A percentile compares a stretch with the other conserved stretches of the same genome.
Evolutionary conservation across 805 yeast species (phyloP).

Genomic region (Kazachstania taianensis): DNA sequence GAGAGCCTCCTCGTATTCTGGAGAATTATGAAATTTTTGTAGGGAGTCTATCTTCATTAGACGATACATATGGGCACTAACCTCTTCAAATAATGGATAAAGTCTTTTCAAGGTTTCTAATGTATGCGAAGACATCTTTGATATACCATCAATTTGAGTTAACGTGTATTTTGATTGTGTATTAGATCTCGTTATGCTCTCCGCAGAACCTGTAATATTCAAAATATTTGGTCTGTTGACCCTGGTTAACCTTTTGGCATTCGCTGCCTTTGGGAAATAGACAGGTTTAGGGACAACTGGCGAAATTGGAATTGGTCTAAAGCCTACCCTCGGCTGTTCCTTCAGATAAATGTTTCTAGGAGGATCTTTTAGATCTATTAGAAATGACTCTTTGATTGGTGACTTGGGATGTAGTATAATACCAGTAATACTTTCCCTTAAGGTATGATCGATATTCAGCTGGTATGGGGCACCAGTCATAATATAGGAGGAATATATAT

Average conservation of each 20-base stretch:
- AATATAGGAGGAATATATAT: conserved; percentile 56
- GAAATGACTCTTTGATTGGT: conserved; percentile 13
- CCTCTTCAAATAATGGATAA: conserved; percentile 37
- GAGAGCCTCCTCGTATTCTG: conserved; percentile 28
- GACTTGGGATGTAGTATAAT: conserved; percentile 34
- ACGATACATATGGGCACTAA: conserved; percentile 40
- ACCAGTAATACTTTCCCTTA: conserved; percentile 36
- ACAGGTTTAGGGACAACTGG: not conserved
- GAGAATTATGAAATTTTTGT: conserved; percentile 51
- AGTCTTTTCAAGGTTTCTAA: conserved; percentile 31
- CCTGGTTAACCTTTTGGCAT: conserved; percentile 4
- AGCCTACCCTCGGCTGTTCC: no score
- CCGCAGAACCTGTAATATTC: no score
- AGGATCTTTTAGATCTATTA: no score
- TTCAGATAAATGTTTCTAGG: conserved; percentile 7
- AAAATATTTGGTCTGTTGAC: conserved; percentile 1
- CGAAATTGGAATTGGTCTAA: no score
- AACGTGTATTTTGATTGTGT: not conserved
- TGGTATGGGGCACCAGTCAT: conserved; percentile 58
- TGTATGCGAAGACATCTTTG: conserved; percentile 14
- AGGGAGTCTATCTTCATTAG: conserved; percentile 67
- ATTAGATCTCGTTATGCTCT: not conserved
- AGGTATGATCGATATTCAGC: conserved; percentile 52
- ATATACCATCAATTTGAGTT: not conserved
- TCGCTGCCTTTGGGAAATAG: not conserved